Evolutionary conservation across 495 filamentous ascomycete genomes (phyloP).

Genomic region (Annulohypoxylon nitens): DNA sequence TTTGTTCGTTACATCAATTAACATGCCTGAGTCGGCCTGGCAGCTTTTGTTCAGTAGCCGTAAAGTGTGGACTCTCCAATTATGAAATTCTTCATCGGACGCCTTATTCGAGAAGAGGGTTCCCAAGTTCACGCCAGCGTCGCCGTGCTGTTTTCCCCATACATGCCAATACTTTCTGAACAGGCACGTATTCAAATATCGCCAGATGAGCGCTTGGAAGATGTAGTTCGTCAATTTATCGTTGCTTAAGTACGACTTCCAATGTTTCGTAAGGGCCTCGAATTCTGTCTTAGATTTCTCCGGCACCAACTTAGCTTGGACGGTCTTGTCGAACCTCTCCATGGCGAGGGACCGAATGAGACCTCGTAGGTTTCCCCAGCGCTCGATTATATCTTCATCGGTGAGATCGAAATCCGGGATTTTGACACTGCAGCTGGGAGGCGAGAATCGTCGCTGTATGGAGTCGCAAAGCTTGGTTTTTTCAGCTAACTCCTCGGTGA

Average conservation of each 20-base stretch:
- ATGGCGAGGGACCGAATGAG: constrained; percentile 34
- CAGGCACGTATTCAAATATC: constrained; percentile 41
- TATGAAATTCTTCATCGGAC: constrained; percentile 28
- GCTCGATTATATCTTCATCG: constrained; percentile 27
- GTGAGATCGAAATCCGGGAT: constrained; percentile 17
- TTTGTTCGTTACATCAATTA: constrained; percentile 24
- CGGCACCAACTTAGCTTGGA: constrained; percentile 30
- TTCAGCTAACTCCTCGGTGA: constrained; percentile 30
- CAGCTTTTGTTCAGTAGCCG: constrained; percentile 31
- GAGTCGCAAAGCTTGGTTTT: constrained; percentile 39
- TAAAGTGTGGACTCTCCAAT: constrained; percentile 45
- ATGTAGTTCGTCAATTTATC: constrained; percentile 40
- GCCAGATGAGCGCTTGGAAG: constrained; percentile 49
- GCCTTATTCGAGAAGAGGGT: constrained; percentile 18
- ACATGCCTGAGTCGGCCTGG: constrained; percentile 24
- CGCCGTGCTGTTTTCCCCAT: constrained; percentile 43
- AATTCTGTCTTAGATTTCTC: constrained; percentile 33
- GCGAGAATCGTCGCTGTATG: constrained; percentile 31
- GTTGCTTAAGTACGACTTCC: constrained; percentile 43
- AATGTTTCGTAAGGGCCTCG: constrained; percentile 44
- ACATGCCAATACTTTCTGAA: constrained; percentile 43
- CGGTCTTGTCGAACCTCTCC: constrained; percentile 33
- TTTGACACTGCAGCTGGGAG: constrained; percentile 11
- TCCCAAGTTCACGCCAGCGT: constrained; percentile 22
- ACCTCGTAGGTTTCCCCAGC: constrained; percentile 41